phyloP scores from a whole-genome alignment of 208 protist genomes.

The Herpetomonas samuelpessoai region DNA sequence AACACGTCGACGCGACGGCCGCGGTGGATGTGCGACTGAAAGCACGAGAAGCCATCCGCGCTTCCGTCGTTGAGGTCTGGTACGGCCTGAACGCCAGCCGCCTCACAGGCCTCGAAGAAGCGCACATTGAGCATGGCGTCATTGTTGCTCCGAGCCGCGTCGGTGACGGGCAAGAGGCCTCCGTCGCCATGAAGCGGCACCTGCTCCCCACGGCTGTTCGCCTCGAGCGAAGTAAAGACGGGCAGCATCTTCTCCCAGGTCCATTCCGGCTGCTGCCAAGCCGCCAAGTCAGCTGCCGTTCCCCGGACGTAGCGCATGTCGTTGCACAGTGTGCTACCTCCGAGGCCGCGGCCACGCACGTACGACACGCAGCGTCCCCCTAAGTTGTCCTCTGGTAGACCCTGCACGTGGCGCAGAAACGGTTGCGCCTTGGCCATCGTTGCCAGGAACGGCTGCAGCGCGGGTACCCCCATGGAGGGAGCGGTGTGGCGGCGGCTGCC shows the following conservation, averaged over 20 bases:
- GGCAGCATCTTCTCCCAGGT: slow-evolving; percentile 50
- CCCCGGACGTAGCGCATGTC: slow-evolving; percentile 72
- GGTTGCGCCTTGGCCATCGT: slow-evolving; percentile 16
- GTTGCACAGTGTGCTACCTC: slow-evolving; percentile 51
- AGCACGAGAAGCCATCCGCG: slow-evolving; percentile 47
- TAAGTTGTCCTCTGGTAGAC: slow-evolving; percentile 29
- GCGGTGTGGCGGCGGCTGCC: slow-evolving; percentile 25
- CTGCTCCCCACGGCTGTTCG: slow-evolving; percentile 32
- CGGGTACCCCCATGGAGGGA: slow-evolving; percentile 38
- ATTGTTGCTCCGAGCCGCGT: slow-evolving; percentile 48
- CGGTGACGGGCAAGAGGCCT: slow-evolving; percentile 40
- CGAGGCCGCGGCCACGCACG: slow-evolving; percentile 44
- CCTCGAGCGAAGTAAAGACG: slow-evolving; percentile 40
- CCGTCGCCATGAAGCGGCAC: slow-evolving; percentile 25
- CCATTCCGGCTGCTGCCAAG: slow-evolving; percentile 46
- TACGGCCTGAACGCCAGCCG: slow-evolving; percentile 42
- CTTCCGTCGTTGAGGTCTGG: slow-evolving; percentile 56
- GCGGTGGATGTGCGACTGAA: slow-evolving; percentile 49
- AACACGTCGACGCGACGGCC: slow-evolving; percentile 52
- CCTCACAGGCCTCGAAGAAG: slow-evolving; percentile 81
- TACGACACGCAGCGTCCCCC: slow-evolving; percentile 39
- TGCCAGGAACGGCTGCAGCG: slow-evolving; percentile 52
- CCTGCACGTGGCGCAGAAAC: slow-evolving; percentile 25
- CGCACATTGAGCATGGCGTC: slow-evolving; percentile 68
- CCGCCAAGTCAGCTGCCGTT: slow-evolving; percentile 30